phyloP scores from a whole-genome alignment of 1,284 basidiomycete species.

The Caloboletus firmus region DNA sequence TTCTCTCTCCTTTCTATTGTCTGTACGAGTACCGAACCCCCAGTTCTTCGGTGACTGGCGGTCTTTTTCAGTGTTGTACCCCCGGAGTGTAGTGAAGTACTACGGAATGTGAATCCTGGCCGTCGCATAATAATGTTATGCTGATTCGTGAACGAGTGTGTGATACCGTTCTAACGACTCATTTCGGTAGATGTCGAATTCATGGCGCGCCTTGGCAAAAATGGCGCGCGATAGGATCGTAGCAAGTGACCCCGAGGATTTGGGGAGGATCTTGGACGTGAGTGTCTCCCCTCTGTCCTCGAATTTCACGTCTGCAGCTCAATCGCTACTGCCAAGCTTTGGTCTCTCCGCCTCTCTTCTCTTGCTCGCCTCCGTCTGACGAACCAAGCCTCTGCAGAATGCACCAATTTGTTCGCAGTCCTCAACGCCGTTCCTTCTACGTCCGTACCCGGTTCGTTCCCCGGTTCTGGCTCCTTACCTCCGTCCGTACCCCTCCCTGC shows the following conservation, averaged over 20 bases:
- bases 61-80: slow-evolving; percentile 21
- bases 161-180: slow-evolving; percentile 15
- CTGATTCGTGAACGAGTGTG: not conserved
- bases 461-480: slow-evolving; percentile 15
- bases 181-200: slow-evolving; percentile 69
- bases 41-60: slow-evolving; percentile 13
- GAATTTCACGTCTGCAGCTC: not conserved
- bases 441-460: slow-evolving; percentile 28
- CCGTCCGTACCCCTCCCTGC: slow-evolving; percentile 9
- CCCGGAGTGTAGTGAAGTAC: slow-evolving; percentile 24
- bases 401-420: slow-evolving; percentile 74
- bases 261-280: slow-evolving; percentile 65
- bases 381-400: slow-evolving; percentile 78
- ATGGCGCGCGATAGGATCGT: slow-evolving; percentile 79
- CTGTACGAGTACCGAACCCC: slow-evolving; percentile 18
- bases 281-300: slow-evolving; percentile 28
- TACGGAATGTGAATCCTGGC: slow-evolving; percentile 23
- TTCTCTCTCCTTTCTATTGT: slow-evolving; percentile 27
- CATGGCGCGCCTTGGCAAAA: slow-evolving; percentile 75
- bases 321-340: slow-evolving; percentile 49
- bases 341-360: slow-evolving; percentile 76
- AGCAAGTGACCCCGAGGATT: slow-evolving; percentile 62
- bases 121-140: not conserved
- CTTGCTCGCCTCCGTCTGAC: slow-evolving; percentile 77
- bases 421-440: slow-evolving; percentile 57